phyloP scores from a whole-genome alignment of 345 rosid genomes.

The Salix suchowensis region DNA sequence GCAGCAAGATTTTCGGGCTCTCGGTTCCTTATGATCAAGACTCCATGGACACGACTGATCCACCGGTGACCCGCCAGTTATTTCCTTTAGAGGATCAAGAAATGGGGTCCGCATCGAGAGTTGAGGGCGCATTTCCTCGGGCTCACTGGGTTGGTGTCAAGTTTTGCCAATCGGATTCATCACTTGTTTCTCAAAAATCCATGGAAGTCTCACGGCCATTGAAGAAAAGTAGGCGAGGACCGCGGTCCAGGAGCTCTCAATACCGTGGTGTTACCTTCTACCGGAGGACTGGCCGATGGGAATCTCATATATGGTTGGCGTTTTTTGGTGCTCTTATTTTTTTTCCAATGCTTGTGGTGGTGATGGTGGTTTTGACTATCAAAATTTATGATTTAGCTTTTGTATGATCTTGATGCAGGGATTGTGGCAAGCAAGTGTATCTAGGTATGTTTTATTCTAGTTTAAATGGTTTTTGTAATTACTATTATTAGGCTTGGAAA shows the following conservation, averaged over 20 bases:
- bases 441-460: slow-evolving; percentile 50
- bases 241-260: slow-evolving; percentile 94
- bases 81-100: slow-evolving; percentile 59
- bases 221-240: slow-evolving; percentile 92
- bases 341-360: not conserved
- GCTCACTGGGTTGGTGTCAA: slow-evolving; percentile 66
- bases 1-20: slow-evolving; percentile 48
- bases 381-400: not conserved
- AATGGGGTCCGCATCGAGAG: slow-evolving; percentile 32
- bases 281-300: slow-evolving; percentile 98
- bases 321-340: not conserved
- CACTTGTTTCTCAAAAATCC: slow-evolving; percentile 32
- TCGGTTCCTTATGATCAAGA: slow-evolving; percentile 27
- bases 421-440: slow-evolving; percentile 97
- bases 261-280: slow-evolving; percentile 95
- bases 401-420: slow-evolving; percentile 57
- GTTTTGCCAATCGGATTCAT: slow-evolving; percentile 54
- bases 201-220: slow-evolving; percentile 53
- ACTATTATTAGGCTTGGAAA: not conserved
- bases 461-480: slow-evolving; percentile 3
- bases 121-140: slow-evolving; percentile 43
- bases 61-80: slow-evolving; percentile 74
- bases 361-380: not conserved
- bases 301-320: slow-evolving; percentile 90
- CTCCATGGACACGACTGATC: slow-evolving; percentile 27